These are phyloP conservation scores for Calycina herbarum DNA, from an alignment of 2,329 filamentous ascomycete genomes.

Conservation along the genomic window DNA sequence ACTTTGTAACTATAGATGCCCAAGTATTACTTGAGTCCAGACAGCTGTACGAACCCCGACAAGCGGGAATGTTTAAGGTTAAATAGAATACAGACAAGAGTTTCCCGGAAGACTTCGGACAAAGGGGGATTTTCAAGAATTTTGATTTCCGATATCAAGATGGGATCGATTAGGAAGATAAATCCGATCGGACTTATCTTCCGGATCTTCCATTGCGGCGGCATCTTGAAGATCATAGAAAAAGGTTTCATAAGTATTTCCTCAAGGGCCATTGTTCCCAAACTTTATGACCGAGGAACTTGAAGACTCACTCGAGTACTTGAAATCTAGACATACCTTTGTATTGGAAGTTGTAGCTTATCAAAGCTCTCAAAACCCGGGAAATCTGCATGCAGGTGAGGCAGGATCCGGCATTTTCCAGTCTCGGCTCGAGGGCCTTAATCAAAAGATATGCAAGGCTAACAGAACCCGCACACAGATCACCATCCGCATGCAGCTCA, in stretches of 20 bases:
- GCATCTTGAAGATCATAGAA: not conserved
- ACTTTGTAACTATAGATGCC: not conserved
- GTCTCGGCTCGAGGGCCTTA: not conserved
- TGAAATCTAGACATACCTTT: not conserved
- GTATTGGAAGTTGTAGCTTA: not conserved
- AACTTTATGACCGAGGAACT: not conserved
- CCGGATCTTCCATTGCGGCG: not conserved
- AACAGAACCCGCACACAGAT: not conserved
- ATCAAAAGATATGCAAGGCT: not conserved
- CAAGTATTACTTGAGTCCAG: not conserved
- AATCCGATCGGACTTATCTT: not conserved
- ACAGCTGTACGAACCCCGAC: not conserved
- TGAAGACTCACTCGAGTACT: not conserved
- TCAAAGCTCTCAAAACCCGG: not conserved
- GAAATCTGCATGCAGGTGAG: not conserved
- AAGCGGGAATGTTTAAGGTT: slow-evolving; percentile 4
- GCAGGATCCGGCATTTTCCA: not conserved
- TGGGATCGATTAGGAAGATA: not conserved
- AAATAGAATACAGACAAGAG: not conserved
- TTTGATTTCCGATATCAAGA: not conserved
- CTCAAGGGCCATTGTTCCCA: not conserved
- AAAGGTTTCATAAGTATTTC: not conserved
- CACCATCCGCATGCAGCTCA: not conserved
- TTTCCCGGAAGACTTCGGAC: not conserved
- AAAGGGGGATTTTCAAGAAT: not conserved